A percentile compares a stretch with the other conserved stretches of the same genome.
Conservation (phyloP, 2,329 filamentous ascomycete species). For the Nemania bipapillata region DNA sequence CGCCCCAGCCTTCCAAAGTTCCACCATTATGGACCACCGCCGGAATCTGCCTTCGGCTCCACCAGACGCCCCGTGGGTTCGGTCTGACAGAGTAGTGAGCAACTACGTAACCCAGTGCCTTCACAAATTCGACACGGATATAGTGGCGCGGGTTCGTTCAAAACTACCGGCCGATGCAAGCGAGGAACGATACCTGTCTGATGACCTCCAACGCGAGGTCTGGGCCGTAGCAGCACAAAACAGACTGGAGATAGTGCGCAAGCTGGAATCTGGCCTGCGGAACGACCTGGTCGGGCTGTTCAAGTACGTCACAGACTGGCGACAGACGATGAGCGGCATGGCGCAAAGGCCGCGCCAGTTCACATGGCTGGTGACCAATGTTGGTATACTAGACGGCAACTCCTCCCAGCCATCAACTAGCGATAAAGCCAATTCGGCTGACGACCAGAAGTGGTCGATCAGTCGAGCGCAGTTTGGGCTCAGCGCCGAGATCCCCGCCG, state of each 20-base stretch:
- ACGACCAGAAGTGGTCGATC: conserved; percentile 34
- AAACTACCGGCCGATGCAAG: too few relatives aligned
- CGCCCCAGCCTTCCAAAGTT: conserved; percentile 34
- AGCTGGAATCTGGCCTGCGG: conserved; percentile 45
- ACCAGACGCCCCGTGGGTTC: conserved; percentile 24
- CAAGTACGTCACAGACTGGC: conserved; percentile 53
- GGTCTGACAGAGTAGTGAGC: conserved; percentile 31
- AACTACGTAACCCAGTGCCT: conserved; percentile 40
- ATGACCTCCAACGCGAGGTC: conserved; percentile 26
- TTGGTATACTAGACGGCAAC: conserved; percentile 51
- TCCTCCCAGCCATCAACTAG: too few relatives aligned
- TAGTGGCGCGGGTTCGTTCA: conserved; percentile 37
- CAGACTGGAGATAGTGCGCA: conserved; percentile 48
- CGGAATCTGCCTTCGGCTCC: conserved; percentile 21
- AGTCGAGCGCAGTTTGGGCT: conserved; percentile 39
- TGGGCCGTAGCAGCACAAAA: conserved; percentile 45
- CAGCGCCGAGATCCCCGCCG: conserved; percentile 40
- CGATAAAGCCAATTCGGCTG: background rate
- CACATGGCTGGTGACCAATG: conserved; percentile 53
- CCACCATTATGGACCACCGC: conserved; percentile 36
- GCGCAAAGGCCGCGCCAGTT: conserved; percentile 48
- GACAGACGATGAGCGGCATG: conserved; percentile 45
- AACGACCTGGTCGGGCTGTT: conserved; percentile 52
- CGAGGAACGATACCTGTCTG: too few relatives aligned
- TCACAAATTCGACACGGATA: conserved; percentile 38